A percentile compares a stretch with the other conserved stretches of the same genome.
phyloP scores from a whole-genome alignment of 78 protist genomes.

The Planoprotostelium fungivorum region DNA sequence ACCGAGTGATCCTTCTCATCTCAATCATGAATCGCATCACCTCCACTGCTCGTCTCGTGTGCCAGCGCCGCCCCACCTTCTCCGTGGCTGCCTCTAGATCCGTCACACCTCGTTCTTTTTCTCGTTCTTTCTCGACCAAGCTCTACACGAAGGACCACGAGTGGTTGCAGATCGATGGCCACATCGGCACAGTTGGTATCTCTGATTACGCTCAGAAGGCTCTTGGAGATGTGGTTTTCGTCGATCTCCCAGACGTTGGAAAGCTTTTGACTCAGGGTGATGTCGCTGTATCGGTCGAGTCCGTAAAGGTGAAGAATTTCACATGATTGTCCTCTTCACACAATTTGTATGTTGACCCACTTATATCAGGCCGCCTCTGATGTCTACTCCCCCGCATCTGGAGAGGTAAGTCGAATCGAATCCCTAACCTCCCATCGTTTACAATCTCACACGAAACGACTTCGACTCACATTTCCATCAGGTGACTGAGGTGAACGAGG shows the following conservation, averaged over 20 bases:
- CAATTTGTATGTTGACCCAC: too few species aligned
- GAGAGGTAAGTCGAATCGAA: not conserved
- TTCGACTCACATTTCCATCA: too few species aligned
- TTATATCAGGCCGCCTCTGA: constrained; percentile 56
- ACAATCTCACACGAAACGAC: not conserved
- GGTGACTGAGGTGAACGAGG: constrained; percentile 14
- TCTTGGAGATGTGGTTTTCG: constrained; percentile 62
- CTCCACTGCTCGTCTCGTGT: too few species aligned
- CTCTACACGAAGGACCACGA: constrained; percentile 44
- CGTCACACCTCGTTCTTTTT: too few species aligned
- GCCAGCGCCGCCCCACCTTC: too few species aligned
- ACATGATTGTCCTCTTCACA: not conserved
- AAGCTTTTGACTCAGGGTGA: not conserved
- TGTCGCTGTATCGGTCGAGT: not conserved
- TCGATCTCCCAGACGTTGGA: constrained; percentile 20
- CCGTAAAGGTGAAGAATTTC: not conserved
- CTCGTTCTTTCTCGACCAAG: not conserved
- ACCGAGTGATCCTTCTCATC: too few species aligned
- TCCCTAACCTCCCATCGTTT: too few species aligned
- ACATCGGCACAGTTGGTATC: constrained; percentile 38
- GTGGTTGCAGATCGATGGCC: constrained; percentile 12
- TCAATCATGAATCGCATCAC: too few species aligned
- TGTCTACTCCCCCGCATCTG: constrained; percentile 44
- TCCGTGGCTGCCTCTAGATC: too few species aligned
- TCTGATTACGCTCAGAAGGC: constrained; percentile 17